Percentiles rank a stretch among this genome's conserved stretches.
These are phyloP conservation scores for Epichloe aotearoae DNA, from an alignment of 2,329 filamentous ascomycete genomes.

Conservation along the genomic window DNA sequence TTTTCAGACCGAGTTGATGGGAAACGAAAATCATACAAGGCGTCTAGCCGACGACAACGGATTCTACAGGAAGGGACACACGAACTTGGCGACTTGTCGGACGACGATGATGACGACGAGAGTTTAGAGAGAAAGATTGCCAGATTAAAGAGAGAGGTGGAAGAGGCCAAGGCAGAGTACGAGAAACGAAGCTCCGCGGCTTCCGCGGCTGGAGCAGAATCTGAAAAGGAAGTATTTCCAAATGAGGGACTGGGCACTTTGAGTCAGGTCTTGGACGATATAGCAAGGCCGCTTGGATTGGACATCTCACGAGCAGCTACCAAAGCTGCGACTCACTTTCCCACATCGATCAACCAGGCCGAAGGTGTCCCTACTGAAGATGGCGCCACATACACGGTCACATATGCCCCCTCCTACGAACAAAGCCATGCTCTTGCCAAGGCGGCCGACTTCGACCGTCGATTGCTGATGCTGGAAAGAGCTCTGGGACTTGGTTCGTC, in stretches of 20 bases:
- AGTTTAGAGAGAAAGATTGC: constrained; percentile 67
- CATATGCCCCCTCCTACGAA: constrained; percentile 50
- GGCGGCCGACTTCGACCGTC: constrained; percentile 75
- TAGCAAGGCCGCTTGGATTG: constrained; percentile 27
- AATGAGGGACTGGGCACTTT: constrained; percentile 43
- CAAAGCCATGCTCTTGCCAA: constrained; percentile 62
- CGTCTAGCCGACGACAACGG: constrained; percentile 53
- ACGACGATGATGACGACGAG: constrained; percentile 61
- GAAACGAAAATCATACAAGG: constrained; percentile 73
- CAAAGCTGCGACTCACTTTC: constrained; percentile 3
- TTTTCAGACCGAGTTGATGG: constrained; percentile 80
- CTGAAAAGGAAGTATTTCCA: constrained; percentile 30
- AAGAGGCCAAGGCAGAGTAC: constrained; percentile 55
- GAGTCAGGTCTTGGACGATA: constrained; percentile 57
- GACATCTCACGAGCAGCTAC: constrained; percentile 6
- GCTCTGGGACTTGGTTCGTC: constrained; percentile 66
- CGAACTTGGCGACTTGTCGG: constrained; percentile 62
- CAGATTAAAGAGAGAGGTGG: constrained; percentile 68
- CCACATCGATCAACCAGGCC: constrained; percentile 9
- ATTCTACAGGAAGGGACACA: constrained; percentile 50
- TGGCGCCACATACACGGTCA: constrained; percentile 47
- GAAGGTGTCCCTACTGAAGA: constrained; percentile 11
- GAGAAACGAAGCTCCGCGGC: constrained; percentile 38
- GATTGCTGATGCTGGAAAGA: constrained; percentile 67
- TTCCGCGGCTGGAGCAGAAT: constrained; percentile 30